Evolutionary conservation across 768 basidiomycete genomes (phyloP).

Genomic region (Boletellus sp.): DNA sequence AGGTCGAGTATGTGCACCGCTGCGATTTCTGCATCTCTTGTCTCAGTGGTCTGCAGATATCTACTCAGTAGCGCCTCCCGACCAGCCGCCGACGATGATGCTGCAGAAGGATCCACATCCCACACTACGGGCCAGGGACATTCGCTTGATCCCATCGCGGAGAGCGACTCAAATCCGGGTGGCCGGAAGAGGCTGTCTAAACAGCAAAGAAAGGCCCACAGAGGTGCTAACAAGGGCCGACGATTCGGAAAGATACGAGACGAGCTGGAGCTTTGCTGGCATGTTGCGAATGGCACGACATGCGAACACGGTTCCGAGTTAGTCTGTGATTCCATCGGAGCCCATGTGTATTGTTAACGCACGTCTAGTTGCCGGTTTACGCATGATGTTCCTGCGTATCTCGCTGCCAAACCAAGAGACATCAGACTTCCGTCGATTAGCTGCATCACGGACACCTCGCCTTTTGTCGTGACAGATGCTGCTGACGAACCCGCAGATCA

Average conservation of each 20-base stretch:
- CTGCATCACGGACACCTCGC: constrained; percentile 43
- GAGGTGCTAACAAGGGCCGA: constrained; percentile 82
- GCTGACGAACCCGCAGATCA: background rate
- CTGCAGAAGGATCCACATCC: constrained; percentile 58
- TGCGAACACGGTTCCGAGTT: constrained; percentile 73
- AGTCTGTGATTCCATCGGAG: constrained; percentile 13
- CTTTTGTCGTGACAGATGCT: constrained; percentile 42
- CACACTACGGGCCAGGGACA: constrained; percentile 21
- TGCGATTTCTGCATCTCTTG: background rate
- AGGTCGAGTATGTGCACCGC: constrained; percentile 41
- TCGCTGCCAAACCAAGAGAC: constrained; percentile 72
- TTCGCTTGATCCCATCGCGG: constrained; percentile 30
- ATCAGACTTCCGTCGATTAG: constrained; percentile 52
- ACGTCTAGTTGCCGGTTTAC: constrained; percentile 65
- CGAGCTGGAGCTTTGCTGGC: constrained; percentile 80
- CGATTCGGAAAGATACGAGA: constrained; percentile 76
- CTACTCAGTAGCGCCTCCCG: constrained; percentile 31
- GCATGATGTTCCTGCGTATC: constrained; percentile 75
- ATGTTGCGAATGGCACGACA: constrained; percentile 59
- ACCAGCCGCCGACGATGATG: constrained; percentile 48
- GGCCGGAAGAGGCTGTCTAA: constrained; percentile 46
- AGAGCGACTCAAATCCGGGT: constrained; percentile 26
- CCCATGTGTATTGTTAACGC: background rate
- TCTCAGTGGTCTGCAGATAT: constrained; percentile 33
- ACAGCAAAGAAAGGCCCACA: constrained; percentile 67